A percentile compares a stretch with the other conserved stretches of the same genome.
These are phyloP conservation scores for Blakeslea trispora DNA, from an alignment of 371 early-diverging fungal genomes.

Conservation along the genomic window DNA sequence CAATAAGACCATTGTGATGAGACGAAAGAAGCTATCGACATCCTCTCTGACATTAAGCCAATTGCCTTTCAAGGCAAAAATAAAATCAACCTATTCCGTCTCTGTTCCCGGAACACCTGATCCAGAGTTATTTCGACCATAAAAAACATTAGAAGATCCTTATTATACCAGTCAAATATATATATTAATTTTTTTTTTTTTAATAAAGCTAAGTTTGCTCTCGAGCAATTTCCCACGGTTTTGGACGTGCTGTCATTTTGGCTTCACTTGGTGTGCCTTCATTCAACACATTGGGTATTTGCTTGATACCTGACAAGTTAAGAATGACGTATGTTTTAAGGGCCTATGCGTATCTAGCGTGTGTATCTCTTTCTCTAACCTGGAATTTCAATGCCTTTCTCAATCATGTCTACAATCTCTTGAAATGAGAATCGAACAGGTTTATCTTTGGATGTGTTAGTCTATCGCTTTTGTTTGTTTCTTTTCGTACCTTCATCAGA, in stretches of 20 bases:
- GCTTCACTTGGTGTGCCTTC: constrained; percentile 51
- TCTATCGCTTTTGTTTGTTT: constrained; percentile 2
- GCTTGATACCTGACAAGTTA: constrained; percentile 42
- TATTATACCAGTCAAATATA: not conserved
- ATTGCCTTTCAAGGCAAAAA: constrained; percentile 22
- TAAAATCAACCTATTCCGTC: constrained; percentile 24
- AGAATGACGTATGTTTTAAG: not conserved
- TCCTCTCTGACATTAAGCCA: constrained; percentile 20
- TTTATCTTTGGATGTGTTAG: too few species aligned
- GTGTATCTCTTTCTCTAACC: too few species aligned
- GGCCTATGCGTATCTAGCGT: too few species aligned
- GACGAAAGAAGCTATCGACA: constrained; percentile 16
- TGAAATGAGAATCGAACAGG: constrained; percentile 45
- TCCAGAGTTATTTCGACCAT: constrained; percentile 21
- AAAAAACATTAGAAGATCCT: not conserved
- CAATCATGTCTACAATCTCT: constrained; percentile 57
- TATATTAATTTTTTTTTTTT: not conserved
- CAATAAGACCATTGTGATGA: constrained; percentile 5
- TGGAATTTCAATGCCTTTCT: constrained; percentile 55
- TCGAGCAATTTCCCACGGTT: constrained; percentile 49
- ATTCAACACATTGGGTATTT: constrained; percentile 54
- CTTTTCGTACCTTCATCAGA: not conserved
- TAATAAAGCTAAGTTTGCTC: constrained; percentile 1
- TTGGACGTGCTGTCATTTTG: constrained; percentile 44
- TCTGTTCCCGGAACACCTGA: constrained; percentile 30